A percentile compares a stretch with the other conserved stretches of the same genome.
These are phyloP conservation scores for Hymenoscyphus repandus DNA, from an alignment of 2,329 filamentous ascomycete species.

Conservation along the genomic window DNA sequence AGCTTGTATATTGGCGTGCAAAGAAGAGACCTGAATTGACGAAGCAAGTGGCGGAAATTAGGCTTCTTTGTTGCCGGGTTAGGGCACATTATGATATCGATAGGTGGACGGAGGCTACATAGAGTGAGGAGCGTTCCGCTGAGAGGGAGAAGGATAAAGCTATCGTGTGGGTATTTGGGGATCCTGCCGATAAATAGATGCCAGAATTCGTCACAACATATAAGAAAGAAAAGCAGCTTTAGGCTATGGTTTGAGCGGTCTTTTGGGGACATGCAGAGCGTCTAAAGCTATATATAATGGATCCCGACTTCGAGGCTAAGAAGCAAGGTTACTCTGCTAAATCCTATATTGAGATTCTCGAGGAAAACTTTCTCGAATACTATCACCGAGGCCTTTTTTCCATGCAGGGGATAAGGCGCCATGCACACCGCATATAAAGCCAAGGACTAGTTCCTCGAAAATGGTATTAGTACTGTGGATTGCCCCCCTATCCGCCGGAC, in stretches of 20 bases:
- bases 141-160: constrained; percentile 8
- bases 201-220: constrained; percentile 7
- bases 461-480: too few species aligned
- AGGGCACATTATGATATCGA: background rate
- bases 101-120: constrained; percentile 13
- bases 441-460: too few species aligned
- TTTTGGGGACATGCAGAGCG: constrained; percentile 9
- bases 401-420: too few species aligned
- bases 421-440: too few species aligned
- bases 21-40: constrained; percentile 4
- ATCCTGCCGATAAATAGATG: constrained; percentile 2
- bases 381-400: constrained; percentile 11
- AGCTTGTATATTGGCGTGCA: constrained; percentile 1
- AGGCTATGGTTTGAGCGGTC: constrained; percentile 14
- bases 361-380: constrained; percentile 5
- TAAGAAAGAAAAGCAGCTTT: constrained; percentile 10
- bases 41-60: background rate
- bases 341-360: constrained; percentile 12
- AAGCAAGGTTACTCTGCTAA: constrained; percentile 10
- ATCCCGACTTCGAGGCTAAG: constrained; percentile 12
- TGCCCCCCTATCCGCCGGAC: too few species aligned
- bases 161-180: constrained; percentile 2
- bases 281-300: constrained; percentile 9
- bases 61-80: constrained; percentile 1
- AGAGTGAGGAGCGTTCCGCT: constrained; percentile 14